Evolutionary conservation across 2,329 filamentous ascomycete genomes (phyloP).

Genomic region (Elsinoe necatrix): DNA sequence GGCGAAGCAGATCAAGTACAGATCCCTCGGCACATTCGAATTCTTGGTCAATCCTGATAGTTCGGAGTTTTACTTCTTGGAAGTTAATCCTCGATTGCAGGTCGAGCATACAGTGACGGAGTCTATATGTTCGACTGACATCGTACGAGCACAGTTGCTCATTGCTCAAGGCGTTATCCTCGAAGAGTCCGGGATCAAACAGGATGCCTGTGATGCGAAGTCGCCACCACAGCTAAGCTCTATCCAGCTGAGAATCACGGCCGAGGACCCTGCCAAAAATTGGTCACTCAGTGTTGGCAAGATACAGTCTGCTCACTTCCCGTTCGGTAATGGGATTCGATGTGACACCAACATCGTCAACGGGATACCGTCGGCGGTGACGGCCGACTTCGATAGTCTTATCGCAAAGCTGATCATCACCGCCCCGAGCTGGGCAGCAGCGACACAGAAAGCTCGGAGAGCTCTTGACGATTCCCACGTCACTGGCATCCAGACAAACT

Average conservation of each 20-base stretch:
- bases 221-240: slow-evolving; percentile 36
- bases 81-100: slow-evolving; percentile 53
- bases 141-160: slow-evolving; percentile 48
- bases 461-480: slow-evolving; percentile 50
- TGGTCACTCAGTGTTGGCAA: slow-evolving; percentile 55
- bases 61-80: slow-evolving; percentile 49
- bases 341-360: slow-evolving; percentile 49
- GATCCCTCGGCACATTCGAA: slow-evolving; percentile 56
- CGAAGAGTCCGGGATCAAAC: slow-evolving; percentile 27
- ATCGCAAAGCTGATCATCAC: slow-evolving; percentile 53
- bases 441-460: slow-evolving; percentile 45
- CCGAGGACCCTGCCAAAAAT: slow-evolving; percentile 45
- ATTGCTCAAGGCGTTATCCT: slow-evolving; percentile 45
- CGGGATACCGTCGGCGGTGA: slow-evolving; percentile 35
- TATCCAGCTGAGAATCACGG: slow-evolving; percentile 50
- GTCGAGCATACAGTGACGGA: slow-evolving; percentile 57
- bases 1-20: slow-evolving; percentile 45
- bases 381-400: slow-evolving; percentile 51
- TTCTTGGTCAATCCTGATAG: slow-evolving; percentile 48
- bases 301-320: slow-evolving; percentile 46
- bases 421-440: slow-evolving; percentile 44
- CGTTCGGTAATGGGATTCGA: slow-evolving; percentile 49
- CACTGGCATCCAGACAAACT: slow-evolving; percentile 51
- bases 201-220: slow-evolving; percentile 19
- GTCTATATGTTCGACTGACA: slow-evolving; percentile 44